phyloP scores from a whole-genome alignment of 129 eudicot species.

The Arctium minus region DNA sequence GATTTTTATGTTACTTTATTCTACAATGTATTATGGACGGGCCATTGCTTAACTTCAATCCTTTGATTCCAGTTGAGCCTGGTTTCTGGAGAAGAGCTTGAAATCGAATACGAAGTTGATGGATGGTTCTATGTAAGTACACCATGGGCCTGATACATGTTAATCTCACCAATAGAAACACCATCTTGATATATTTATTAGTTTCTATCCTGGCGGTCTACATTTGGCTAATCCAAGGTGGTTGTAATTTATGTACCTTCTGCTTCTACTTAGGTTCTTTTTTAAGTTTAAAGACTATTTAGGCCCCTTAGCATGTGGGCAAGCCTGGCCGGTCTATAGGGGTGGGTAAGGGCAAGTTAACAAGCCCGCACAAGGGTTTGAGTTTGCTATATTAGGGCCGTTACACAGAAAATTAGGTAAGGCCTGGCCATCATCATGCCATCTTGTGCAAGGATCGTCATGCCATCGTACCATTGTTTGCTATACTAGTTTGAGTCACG shows the following conservation, averaged over 20 bases:
- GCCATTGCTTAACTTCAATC: neutral
- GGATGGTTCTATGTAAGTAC: conserved; percentile 91
- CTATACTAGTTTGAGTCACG: too few relatives aligned
- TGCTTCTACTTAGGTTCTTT: neutral
- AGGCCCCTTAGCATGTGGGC: too few relatives aligned
- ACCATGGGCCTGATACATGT: neutral
- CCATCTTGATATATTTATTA: neutral
- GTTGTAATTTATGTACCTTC: neutral
- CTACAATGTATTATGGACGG: neutral
- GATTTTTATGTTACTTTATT: neutral
- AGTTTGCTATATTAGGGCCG: too few relatives aligned
- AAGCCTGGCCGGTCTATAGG: too few relatives aligned
- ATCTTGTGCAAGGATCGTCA: too few relatives aligned
- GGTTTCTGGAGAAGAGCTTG: conserved; percentile 76
- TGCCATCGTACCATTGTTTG: too few relatives aligned
- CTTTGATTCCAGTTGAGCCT: conserved; percentile 56
- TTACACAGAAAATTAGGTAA: too few relatives aligned
- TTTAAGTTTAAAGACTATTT: too few relatives aligned
- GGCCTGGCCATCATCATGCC: too few relatives aligned
- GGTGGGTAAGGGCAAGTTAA: too few relatives aligned
- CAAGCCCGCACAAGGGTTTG: too few relatives aligned
- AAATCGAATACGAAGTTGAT: conserved; percentile 82
- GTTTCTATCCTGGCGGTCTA: neutral
- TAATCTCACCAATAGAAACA: neutral
- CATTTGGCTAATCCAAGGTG: neutral